Evolutionary conservation across 2,329 filamentous ascomycete species (phyloP), one percentile per base, ranked within the genome.

Genomic region (Alternaria atra): DNA sequence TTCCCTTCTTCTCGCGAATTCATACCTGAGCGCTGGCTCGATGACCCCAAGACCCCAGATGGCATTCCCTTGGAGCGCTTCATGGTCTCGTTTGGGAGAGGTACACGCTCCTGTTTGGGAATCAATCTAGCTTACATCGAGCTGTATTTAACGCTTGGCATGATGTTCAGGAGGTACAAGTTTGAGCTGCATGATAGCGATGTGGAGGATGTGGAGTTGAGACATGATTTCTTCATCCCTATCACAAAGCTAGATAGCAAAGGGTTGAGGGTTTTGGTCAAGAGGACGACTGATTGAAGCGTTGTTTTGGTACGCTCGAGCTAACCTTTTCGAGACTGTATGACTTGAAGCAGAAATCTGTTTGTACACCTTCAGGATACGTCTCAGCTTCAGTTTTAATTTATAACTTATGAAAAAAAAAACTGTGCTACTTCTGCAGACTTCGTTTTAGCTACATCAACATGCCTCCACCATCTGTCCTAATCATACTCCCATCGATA

Each of bases 401-500:
- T 5, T 5, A 34, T 5, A 34, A 15, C 4, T 4, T 34, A 5
- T 6, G 13, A 34, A 13, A 4, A 34, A n/a, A 17, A 17, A 37
- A 10, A 15, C 13, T 6, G 10, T 12, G 17, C 17, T 6, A 10
- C 37, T 12, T 23, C 5, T 9, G n/a, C 12, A 29, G 27, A 29
- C 27, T 29, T 8, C 39, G 1, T 2, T 25, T n/a, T 13, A 17
- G 7, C 15, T 43, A 63, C 42, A 57, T 57, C 3, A 75, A 32
- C 57, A 75, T 35, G 9, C 54, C 61, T 1, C 81, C 81, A 4
- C 80, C 79, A 72, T 83, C 81, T 7, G 81, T 81, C 60, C 75
- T 72, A 20, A 84, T 72, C 62, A 83, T 74, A 30, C 72, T 77
- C 5, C 82, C 84, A 17, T 80, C 80, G 29, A 81, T 70, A 70